Percentiles rank a stretch among this genome's conserved stretches.
Evolutionary conservation across 2,329 filamentous ascomycete genomes (phyloP).

Genomic region (Simplicillium aogashimaense): DNA sequence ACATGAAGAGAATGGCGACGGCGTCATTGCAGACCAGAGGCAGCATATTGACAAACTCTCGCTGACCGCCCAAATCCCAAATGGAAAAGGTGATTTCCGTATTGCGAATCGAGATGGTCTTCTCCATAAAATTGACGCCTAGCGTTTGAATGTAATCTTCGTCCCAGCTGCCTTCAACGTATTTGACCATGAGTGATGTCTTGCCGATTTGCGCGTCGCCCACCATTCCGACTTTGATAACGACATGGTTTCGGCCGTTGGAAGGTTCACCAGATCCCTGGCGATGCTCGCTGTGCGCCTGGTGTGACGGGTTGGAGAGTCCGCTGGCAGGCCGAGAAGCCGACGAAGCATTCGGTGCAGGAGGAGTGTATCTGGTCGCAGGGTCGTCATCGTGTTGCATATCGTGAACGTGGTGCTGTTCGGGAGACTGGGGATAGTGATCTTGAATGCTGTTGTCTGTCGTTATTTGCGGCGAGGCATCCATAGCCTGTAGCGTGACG

Average conservation of each 20-base stretch:
- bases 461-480: slow-evolving; percentile 32
- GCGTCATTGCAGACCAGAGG: slow-evolving; percentile 99
- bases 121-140: slow-evolving; percentile 99
- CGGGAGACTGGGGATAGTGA: slow-evolving; percentile 37
- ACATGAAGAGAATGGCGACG: slow-evolving; percentile 99
- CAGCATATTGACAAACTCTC: slow-evolving; percentile 99
- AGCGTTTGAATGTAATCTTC: slow-evolving; percentile 99
- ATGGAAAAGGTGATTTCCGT: slow-evolving; percentile 99
- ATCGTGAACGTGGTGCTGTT: slow-evolving; percentile 32
- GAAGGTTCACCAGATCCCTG: slow-evolving; percentile 24
- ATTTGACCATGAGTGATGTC: slow-evolving; percentile 99
- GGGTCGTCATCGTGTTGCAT: slow-evolving; percentile 33
- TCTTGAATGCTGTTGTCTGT: slow-evolving; percentile 28
- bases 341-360: slow-evolving; percentile 20
- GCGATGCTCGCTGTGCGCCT: slow-evolving; percentile 33
- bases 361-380: slow-evolving; percentile 30
- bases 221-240: slow-evolving; percentile 99
- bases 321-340: slow-evolving; percentile 47
- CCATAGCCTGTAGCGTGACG: slow-evolving; percentile 39
- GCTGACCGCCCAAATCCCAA: slow-evolving; percentile 95
- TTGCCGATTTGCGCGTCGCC: slow-evolving; percentile 98
- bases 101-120: slow-evolving; percentile 98
- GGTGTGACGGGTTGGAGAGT: slow-evolving; percentile 33
- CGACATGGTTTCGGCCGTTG: slow-evolving; percentile 61
- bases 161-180: slow-evolving; percentile 98